phyloP scores from a whole-genome alignment of 768 basidiomycete species.

The Boletus reticuloceps region DNA sequence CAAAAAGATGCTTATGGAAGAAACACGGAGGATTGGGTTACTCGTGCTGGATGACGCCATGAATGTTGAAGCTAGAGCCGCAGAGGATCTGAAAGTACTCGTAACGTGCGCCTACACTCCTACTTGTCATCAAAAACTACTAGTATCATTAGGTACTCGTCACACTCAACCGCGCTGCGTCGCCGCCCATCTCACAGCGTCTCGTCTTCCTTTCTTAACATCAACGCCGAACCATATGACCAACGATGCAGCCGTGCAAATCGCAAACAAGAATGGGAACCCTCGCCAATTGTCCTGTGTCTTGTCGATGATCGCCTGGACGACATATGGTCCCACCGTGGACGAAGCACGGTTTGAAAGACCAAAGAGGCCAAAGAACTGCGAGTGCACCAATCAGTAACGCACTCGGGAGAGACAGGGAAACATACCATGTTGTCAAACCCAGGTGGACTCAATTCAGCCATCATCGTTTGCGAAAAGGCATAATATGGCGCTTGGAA shows the following conservation, averaged over 20 bases:
- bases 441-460: slow-evolving; percentile 82
- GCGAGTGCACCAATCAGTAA: neutral
- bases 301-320: slow-evolving; percentile 76
- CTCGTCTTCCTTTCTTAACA: slow-evolving; percentile 56
- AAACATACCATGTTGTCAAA: slow-evolving; percentile 71
- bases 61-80: too few relatives aligned
- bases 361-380: slow-evolving; percentile 88
- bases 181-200: slow-evolving; percentile 59
- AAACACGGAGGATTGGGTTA: slow-evolving; percentile 12
- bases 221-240: slow-evolving; percentile 79
- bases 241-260: slow-evolving; percentile 62
- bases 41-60: slow-evolving; percentile 6
- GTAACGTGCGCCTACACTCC: too few relatives aligned
- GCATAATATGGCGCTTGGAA: slow-evolving; percentile 90
- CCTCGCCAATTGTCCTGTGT: slow-evolving; percentile 78
- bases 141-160: too few relatives aligned
- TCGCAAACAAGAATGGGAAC: slow-evolving; percentile 79
- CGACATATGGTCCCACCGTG: slow-evolving; percentile 83
- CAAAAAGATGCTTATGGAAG: slow-evolving; percentile 14
- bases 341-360: slow-evolving; percentile 84
- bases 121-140: too few relatives aligned
- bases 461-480: slow-evolving; percentile 86
- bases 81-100: too few relatives aligned
- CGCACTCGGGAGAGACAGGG: neutral
- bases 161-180: slow-evolving; percentile 17